These are phyloP conservation scores for Lactarius deliciosus DNA, from an alignment of 768 basidiomycete genomes.

Conservation along the genomic window DNA sequence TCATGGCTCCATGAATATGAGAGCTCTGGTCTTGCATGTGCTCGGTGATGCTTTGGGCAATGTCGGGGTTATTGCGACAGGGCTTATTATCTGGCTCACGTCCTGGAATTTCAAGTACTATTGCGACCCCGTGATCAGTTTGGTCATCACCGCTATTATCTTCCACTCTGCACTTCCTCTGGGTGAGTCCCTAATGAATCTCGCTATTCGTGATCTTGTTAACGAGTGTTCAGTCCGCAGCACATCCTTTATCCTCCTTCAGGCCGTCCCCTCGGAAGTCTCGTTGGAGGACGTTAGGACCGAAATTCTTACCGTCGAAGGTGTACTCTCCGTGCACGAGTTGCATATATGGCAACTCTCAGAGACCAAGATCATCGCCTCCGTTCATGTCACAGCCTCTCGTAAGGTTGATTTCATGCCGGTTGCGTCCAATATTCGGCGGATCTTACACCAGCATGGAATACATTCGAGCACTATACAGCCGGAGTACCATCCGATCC, in stretches of 20 bases:
- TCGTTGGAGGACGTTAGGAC: conserved; percentile 85
- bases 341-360: conserved; percentile 98
- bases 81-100: conserved; percentile 91
- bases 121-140: conserved; percentile 89
- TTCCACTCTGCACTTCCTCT: conserved; percentile 94
- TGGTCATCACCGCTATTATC: conserved; percentile 94
- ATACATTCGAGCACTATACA: conserved; percentile 96
- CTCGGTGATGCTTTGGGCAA: conserved; percentile 97
- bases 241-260: conserved; percentile 91
- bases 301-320: conserved; percentile 79
- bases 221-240: conserved; percentile 58
- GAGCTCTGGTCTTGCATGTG: conserved; percentile 91
- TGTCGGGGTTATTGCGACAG: conserved; percentile 94
- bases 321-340: conserved; percentile 88
- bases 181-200: conserved; percentile 46
- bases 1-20: conserved; percentile 95
- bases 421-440: conserved; percentile 79
- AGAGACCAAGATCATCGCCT: conserved; percentile 92
- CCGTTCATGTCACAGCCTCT: conserved; percentile 89
- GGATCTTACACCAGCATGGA: conserved; percentile 83
- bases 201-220: conserved; percentile 21
- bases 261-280: conserved; percentile 88
- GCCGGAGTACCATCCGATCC: conserved; percentile 67
- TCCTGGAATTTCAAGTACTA: conserved; percentile 85
- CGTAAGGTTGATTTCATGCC: conserved; percentile 88